Evolutionary conservation across 2,329 filamentous ascomycete species (phyloP), one percentile per base, ranked within the genome.

Genomic region (Botryotinia globosa): DNA sequence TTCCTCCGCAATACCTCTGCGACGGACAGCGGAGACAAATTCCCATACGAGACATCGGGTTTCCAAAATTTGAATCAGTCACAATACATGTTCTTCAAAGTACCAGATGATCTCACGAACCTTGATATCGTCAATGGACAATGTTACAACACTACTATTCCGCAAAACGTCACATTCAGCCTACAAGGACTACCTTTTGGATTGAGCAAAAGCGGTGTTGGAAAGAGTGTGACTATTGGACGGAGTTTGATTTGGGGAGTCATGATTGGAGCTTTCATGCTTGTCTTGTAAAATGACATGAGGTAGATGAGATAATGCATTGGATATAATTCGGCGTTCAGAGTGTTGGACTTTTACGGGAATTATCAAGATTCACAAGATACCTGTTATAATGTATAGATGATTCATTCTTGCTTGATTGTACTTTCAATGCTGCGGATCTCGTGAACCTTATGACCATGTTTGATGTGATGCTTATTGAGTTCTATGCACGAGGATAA

Each of bases 31-130:
- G 85, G 84, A 1, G 88, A 93, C 80, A 85, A 86, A 74, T 93
- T 94, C 81, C 92, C 92, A 0, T 94, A 94, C 81, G 87, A 94
- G 77, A 94, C 92, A 0, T 84, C 84, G 34, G 90, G 89, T 0
- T 94, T 94, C 83, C 84, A 92, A 82, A 86, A 83, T 4, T 79
- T 94, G 61, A 87, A 91, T 68, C 87, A 90, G 80, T 84, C 84
- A 45, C 87, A 84, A 75, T 94, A 93, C 83, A 94, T 94, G 92
- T 94, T 95, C 83, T 94, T 95, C 85, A 83, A 86, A 25, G 86
- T 90, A 29, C 87, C 92, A 1, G 89, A 94, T 80, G 92, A 94
- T 77, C 81, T 94, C 54, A 85, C 78, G 10, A 85, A 85, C 4
- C 81, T 93, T 74, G 91, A 94, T 77, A 89, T 94, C 73, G 85